These are phyloP conservation scores for Pyrrhoderma noxium DNA, from an alignment of 1,284 basidiomycete genomes.

Conservation along the genomic window DNA sequence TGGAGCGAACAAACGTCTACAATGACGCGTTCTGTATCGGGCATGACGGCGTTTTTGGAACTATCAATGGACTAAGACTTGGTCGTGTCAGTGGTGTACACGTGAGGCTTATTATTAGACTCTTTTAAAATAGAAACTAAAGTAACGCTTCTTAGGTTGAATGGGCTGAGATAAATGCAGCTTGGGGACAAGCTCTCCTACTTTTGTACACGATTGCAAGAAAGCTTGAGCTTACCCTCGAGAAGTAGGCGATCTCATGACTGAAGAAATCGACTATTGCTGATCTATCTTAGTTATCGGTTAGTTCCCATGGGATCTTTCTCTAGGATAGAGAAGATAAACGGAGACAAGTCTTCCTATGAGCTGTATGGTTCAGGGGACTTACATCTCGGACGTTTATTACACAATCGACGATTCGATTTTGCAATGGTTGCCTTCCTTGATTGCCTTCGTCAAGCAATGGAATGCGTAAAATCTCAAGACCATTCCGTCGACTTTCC, in stretches of 20 bases:
- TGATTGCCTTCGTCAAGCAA: conserved; percentile 87
- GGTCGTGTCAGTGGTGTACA: conserved; percentile 78
- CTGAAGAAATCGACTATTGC: conserved; percentile 15
- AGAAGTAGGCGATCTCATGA: conserved; percentile 47
- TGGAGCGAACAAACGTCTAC: conserved; percentile 95
- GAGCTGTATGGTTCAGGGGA: conserved; percentile 91
- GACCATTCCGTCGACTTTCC: conserved; percentile 75
- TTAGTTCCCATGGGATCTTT: conserved; percentile 90
- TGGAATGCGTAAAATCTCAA: conserved; percentile 73
- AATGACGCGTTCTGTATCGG: conserved; percentile 99
- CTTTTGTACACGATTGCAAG: conserved; percentile 85
- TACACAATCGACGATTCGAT: conserved; percentile 95
- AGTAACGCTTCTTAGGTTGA: conserved; percentile 57
- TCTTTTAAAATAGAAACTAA: background rate
- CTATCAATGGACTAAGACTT: conserved; percentile 91
- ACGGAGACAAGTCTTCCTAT: conserved; percentile 76
- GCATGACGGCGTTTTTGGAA: conserved; percentile 89
- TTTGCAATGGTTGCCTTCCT: conserved; percentile 94
- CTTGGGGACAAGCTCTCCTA: conserved; percentile 95
- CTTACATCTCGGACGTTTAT: conserved; percentile 76
- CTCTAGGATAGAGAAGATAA: conserved; percentile 81
- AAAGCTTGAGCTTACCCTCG: conserved; percentile 83
- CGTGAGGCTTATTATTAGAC: conserved; percentile 34
- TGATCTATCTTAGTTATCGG: conserved; percentile 55
- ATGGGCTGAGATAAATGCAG: conserved; percentile 98